Evolutionary conservation across 371 early-diverging fungal species (phyloP).

Genomic region (Vittaforma corneae): DNA sequence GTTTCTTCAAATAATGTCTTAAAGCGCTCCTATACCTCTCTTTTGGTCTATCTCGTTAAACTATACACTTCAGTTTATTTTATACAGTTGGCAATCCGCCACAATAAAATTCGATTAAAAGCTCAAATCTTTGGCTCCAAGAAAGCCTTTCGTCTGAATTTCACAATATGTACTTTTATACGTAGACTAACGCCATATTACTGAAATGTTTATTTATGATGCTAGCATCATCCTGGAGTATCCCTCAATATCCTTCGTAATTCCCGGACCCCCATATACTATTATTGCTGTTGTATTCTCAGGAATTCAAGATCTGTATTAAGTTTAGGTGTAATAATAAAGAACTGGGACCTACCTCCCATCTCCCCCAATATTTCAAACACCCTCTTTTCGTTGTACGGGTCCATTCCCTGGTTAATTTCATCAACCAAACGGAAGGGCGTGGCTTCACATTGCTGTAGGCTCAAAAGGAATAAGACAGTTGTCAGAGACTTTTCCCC

Average conservation of each 20-base stretch:
- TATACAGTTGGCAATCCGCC: too few relatives aligned
- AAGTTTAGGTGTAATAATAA: conserved; percentile 94
- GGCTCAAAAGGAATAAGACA: conserved; percentile 82
- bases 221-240: not conserved
- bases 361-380: conserved; percentile 64
- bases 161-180: not conserved
- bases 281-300: conserved; percentile 76
- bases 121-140: too few relatives aligned
- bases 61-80: too few relatives aligned
- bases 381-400: conserved; percentile 82
- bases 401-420: conserved; percentile 99
- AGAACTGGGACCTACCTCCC: conserved; percentile 62
- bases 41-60: too few relatives aligned
- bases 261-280: conserved; percentile 60
- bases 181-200: not conserved
- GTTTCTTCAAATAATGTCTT: too few relatives aligned
- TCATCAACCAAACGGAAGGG: conserved; percentile 98
- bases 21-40: too few relatives aligned
- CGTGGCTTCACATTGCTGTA: conserved; percentile 71
- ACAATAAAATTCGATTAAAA: too few relatives aligned
- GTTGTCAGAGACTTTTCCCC: conserved; percentile 68
- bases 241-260: conserved; percentile 1
- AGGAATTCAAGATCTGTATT: conserved; percentile 79
- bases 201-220: not conserved
- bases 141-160: too few relatives aligned